Evolutionary conservation across 2,329 filamentous ascomycete genomes (phyloP).

Genomic region (Ceratocystis cubensis): DNA sequence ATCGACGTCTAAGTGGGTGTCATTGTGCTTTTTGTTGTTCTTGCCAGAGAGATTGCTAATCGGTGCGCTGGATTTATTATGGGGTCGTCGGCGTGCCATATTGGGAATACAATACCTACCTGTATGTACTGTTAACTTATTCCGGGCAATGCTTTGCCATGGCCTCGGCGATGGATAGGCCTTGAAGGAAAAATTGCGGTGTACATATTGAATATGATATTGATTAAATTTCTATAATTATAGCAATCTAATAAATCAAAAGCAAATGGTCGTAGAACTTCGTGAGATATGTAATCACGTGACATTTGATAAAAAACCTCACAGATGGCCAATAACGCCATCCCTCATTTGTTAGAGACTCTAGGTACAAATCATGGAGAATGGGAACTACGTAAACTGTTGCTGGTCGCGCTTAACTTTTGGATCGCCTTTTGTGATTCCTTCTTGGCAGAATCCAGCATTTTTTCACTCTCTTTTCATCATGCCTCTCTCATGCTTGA

Average conservation of each 20-base stretch:
- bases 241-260: too few relatives aligned
- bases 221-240: background rate
- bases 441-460: too few relatives aligned
- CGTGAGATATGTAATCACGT: background rate
- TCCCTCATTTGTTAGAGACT: background rate
- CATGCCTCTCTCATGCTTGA: too few relatives aligned
- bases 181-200: background rate
- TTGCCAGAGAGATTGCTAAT: background rate
- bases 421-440: background rate
- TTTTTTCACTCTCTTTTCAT: background rate
- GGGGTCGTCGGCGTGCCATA: background rate
- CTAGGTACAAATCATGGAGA: background rate
- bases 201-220: background rate
- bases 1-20: background rate
- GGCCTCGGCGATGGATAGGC: background rate
- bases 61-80: conserved; percentile 5
- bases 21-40: background rate
- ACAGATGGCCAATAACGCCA: background rate
- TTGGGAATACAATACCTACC: conserved; percentile 7
- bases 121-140: conserved; percentile 3
- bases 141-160: background rate
- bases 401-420: too few relatives aligned
- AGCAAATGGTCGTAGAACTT: too few relatives aligned
- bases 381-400: too few relatives aligned
- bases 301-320: background rate